Base-by-base conservation (phyloP, 1,284 basidiomycete genomes). In the Rhodotorula sp. region DNA sequence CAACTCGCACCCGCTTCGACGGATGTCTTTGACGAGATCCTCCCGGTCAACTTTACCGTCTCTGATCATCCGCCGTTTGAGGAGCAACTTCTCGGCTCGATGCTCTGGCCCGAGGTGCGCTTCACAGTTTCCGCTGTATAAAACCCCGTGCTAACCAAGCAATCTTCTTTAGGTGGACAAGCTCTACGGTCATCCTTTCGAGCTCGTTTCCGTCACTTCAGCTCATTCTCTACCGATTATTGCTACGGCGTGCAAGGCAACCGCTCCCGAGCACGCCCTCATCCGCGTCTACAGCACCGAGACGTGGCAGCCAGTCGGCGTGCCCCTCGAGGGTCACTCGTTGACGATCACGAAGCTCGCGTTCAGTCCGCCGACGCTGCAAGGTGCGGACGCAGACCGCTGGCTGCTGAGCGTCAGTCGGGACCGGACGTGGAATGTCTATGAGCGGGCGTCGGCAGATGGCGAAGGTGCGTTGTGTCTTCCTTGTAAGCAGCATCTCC, bases 181-280 rank as follows among this genome's bases (percentile, higher is more conserved):
- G 80, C 84, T 99, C 3, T 99, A 97, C 80, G 97, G 95, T 1
- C 97, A 99, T 81, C 94, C 94, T 48, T 98, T 97, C 79, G 97
- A 99, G 85, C 90, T 93, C 6, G 89, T 93, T 65, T 86, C 90
- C 0, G 82, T 95, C 5, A 87, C 88, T 0, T 85, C 88, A 0
- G 95, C 93, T 0, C 86, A 86, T 63, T 85, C 86, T 6, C 87
- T 86, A 34, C 83, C 84, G 57, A 82, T 92, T 50, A 85, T 97
- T n/a, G 97, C 95, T 0, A 95, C 93, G 1, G 90, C 93, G 5
- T 98, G 94, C 83, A 92, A 90, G 79, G 89, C 97, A 1, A 92
- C 91, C 0, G 88, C 87, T 21, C 82, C 89, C 1, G 91, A 95
- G 71, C 94, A 98, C 80, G 94, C 97, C 4, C 89, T 91, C 38